phyloP scores from a whole-genome alignment of 495 filamentous ascomycete species.

The Aspergillus ellipticus region DNA sequence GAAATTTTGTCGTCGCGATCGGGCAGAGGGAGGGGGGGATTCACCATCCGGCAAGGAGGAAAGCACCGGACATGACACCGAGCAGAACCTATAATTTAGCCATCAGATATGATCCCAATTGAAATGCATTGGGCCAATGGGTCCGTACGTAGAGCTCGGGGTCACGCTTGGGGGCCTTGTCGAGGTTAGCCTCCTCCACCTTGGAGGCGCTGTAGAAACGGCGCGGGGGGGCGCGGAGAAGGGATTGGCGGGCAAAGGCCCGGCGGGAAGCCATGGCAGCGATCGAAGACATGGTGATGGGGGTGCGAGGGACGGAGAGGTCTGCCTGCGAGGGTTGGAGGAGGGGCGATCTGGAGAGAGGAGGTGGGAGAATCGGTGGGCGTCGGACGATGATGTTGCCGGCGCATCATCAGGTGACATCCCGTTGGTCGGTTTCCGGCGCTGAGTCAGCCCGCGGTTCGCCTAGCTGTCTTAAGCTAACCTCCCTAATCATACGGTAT shows the following conservation, averaged over 20 bases:
- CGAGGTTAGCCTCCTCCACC: constrained; percentile 48
- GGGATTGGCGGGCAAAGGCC: constrained; percentile 45
- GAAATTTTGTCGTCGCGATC: constrained; percentile 10
- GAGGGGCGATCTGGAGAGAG: constrained; percentile 15
- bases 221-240: constrained; percentile 40
- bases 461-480: not conserved
- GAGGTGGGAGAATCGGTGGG: constrained; percentile 27
- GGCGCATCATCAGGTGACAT: constrained; percentile 35
- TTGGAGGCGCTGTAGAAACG: constrained; percentile 42
- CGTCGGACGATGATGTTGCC: constrained; percentile 39
- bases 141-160: constrained; percentile 74
- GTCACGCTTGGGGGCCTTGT: constrained; percentile 67
- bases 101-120: constrained; percentile 12
- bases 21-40: constrained; percentile 50
- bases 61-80: constrained; percentile 85
- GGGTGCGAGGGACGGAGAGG: constrained; percentile 17
- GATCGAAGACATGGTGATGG: constrained; percentile 49
- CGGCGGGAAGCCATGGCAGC: constrained; percentile 49
- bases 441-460: constrained; percentile 25
- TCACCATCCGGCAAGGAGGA: constrained; percentile 79
- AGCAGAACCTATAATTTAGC: constrained; percentile 66
- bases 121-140: constrained; percentile 11
- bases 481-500: not conserved
- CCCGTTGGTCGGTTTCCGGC: constrained; percentile 17
- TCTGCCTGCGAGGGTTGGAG: constrained; percentile 11